Evolutionary conservation across 805 yeast genomes (phyloP).

Genomic region (Sugiyamaella marilandica): DNA sequence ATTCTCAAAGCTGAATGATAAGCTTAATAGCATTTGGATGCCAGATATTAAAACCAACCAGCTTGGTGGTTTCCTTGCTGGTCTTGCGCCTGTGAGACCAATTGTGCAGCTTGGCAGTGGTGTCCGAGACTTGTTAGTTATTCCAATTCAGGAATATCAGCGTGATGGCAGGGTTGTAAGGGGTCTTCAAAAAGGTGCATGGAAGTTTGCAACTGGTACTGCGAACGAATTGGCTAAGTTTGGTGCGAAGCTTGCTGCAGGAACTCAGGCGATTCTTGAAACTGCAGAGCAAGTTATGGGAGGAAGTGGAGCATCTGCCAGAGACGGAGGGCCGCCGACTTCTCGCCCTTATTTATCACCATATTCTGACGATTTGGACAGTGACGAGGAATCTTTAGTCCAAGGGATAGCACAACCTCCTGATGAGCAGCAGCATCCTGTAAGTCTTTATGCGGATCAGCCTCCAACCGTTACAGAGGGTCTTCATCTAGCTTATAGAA

Average conservation of each 20-base stretch:
- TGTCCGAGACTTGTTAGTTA: constrained; percentile 62
- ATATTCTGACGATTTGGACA: constrained; percentile 22
- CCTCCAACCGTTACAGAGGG: constrained; percentile 73
- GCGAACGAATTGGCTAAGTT: constrained; percentile 74
- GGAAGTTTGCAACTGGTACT: constrained; percentile 68
- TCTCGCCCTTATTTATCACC: constrained; percentile 19
- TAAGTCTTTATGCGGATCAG: constrained; percentile 80
- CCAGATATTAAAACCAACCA: constrained; percentile 85
- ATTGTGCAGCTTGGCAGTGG: constrained; percentile 76
- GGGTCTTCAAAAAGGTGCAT: constrained; percentile 71
- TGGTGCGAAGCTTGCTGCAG: constrained; percentile 82
- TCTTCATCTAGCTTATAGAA: constrained; percentile 62
- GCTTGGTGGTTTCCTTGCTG: constrained; percentile 73
- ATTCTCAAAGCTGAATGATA: constrained; percentile 50
- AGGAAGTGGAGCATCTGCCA: constrained; percentile 58
- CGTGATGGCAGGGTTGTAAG: constrained; percentile 66
- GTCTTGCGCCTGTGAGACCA: constrained; percentile 76
- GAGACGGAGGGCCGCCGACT: not conserved
- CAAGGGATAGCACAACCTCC: not conserved
- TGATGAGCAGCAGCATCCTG: constrained; percentile 29
- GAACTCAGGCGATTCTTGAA: constrained; percentile 78
- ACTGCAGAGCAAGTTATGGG: constrained; percentile 75
- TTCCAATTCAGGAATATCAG: constrained; percentile 69
- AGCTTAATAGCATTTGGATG: constrained; percentile 70
- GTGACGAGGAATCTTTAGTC: constrained; percentile 18